A percentile compares a stretch with the other conserved stretches of the same genome.
These are phyloP conservation scores for Myxozyma vanderwaltii DNA, from an alignment of 805 yeast genomes.

Conservation along the genomic window DNA sequence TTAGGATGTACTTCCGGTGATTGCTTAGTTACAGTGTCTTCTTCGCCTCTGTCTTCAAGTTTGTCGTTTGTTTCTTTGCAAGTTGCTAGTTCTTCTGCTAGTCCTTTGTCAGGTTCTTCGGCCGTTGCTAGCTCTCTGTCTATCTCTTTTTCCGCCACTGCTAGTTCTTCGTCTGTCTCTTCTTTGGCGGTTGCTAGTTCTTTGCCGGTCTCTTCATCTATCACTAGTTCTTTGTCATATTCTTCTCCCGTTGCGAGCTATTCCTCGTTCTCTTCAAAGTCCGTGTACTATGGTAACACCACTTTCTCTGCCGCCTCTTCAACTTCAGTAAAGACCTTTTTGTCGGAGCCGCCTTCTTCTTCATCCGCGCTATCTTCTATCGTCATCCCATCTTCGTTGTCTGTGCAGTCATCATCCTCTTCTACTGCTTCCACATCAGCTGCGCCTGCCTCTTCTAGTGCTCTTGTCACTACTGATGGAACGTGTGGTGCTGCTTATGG, in stretches of 20 bases:
- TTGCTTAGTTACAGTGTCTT: too few species aligned
- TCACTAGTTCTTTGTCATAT: background rate
- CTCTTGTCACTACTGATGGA: conserved; percentile 18
- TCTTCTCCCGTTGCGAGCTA: background rate
- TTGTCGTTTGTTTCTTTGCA: background rate
- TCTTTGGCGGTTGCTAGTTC: too few species aligned
- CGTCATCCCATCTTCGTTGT: background rate
- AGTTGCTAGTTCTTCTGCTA: too few species aligned
- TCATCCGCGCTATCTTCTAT: background rate
- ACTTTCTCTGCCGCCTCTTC: background rate
- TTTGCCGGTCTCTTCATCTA: too few species aligned
- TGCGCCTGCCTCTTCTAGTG: background rate
- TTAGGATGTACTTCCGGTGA: conserved; percentile 7
- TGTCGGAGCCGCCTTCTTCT: background rate
- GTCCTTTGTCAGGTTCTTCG: too few species aligned
- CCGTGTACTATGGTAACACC: too few species aligned
- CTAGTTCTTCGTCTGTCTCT: too few species aligned
- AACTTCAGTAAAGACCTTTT: too few species aligned
- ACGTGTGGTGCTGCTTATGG: conserved; percentile 14
- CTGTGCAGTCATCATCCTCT: conserved; percentile 4
- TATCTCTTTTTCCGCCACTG: too few species aligned
- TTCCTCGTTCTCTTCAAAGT: background rate
- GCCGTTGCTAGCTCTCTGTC: too few species aligned
- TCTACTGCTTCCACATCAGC: background rate
- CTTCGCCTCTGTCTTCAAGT: too few species aligned